Evolutionary conservation across 176 grass and related monocot species (phyloP).

Genomic region (Oryza punctata): DNA sequence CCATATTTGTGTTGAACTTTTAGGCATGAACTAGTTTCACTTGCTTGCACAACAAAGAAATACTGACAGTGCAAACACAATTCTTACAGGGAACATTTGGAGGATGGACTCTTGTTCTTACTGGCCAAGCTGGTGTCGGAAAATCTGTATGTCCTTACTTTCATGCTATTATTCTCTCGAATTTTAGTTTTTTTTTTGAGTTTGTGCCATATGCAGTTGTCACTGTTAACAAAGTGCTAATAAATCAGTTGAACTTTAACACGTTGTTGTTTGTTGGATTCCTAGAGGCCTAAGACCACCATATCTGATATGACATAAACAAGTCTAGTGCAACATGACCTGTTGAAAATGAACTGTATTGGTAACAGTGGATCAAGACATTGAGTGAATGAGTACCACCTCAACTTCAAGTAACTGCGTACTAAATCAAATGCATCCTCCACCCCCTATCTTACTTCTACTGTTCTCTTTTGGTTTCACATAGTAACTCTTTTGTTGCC

Average conservation of each 20-base stretch:
- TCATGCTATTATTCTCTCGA: constrained; percentile 10
- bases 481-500: not conserved
- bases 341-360: constrained; percentile 20
- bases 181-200: not conserved
- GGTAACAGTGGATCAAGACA: not conserved
- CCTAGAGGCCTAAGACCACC: not conserved
- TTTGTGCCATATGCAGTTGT: not conserved
- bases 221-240: not conserved
- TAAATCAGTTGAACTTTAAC: constrained; percentile 2
- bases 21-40: constrained; percentile 18
- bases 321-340: not conserved
- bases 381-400: not conserved
- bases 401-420: constrained; percentile 6
- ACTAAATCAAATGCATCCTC: constrained; percentile 3
- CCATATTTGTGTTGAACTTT: constrained; percentile 7
- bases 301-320: constrained; percentile 24
- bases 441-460: constrained; percentile 12
- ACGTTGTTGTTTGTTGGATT: not conserved
- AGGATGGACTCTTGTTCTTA: constrained; percentile 82
- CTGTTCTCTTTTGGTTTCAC: constrained; percentile 4
- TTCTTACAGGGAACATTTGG: constrained; percentile 54
- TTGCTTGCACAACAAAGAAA: constrained; percentile 38
- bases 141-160: constrained; percentile 73
- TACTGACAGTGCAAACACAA: constrained; percentile 36
- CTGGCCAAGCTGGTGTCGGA: constrained; percentile 87